Evolutionary conservation across 495 filamentous ascomycete species (phyloP).

Genomic region (Xanthoparmelia taractica): DNA sequence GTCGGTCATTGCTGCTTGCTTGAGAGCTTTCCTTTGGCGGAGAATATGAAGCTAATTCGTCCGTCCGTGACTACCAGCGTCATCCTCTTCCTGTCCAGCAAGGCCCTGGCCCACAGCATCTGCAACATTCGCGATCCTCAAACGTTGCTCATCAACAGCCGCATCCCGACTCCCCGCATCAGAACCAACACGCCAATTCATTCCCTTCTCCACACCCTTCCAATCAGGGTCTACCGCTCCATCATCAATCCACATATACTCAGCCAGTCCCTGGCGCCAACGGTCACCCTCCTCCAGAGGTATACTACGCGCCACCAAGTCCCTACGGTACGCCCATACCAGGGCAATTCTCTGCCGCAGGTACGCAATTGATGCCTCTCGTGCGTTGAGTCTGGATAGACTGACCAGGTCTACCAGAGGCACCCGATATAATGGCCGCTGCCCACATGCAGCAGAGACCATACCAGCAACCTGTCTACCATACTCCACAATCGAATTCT

Average conservation of each 20-base stretch:
- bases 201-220: constrained; percentile 51
- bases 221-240: constrained; percentile 37
- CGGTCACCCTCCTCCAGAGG: constrained; percentile 55
- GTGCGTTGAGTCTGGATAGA: background rate
- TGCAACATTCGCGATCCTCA: constrained; percentile 55
- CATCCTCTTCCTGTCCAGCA: constrained; percentile 36
- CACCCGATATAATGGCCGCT: constrained; percentile 87
- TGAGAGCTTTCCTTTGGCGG: constrained; percentile 1
- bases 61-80: constrained; percentile 35
- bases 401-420: constrained; percentile 47
- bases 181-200: constrained; percentile 46
- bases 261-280: constrained; percentile 36
- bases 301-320: constrained; percentile 60
- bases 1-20: background rate
- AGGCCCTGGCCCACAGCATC: constrained; percentile 46
- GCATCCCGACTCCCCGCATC: constrained; percentile 42
- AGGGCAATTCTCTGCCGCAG: constrained; percentile 68
- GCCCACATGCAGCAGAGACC: constrained; percentile 73
- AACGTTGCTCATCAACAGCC: constrained; percentile 60
- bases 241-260: constrained; percentile 44
- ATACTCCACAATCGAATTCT: constrained; percentile 92
- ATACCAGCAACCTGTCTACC: constrained; percentile 77
- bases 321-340: constrained; percentile 66
- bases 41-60: constrained; percentile 25
- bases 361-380: constrained; percentile 44